phyloP scores from a whole-genome alignment of 1,139 yeast species.

The Kurtzmaniella quercitrusa region DNA sequence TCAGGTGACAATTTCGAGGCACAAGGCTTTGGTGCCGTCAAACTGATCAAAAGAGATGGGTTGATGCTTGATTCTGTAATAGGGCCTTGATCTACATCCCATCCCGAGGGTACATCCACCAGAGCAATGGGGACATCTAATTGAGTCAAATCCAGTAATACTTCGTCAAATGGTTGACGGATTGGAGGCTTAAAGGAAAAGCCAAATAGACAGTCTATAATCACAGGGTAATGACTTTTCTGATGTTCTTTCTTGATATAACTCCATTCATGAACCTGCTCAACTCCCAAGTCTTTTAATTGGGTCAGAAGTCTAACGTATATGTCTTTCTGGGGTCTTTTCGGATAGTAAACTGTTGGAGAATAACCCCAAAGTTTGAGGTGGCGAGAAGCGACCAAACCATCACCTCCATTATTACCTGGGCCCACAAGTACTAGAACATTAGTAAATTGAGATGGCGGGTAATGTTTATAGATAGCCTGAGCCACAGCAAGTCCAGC shows the following conservation, averaged over 20 bases:
- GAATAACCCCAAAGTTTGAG: conserved; percentile 68
- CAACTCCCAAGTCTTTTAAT: conserved; percentile 51
- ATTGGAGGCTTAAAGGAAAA: conserved; percentile 90
- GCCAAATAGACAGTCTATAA: conserved; percentile 87
- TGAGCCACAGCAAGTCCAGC: conserved; percentile 96
- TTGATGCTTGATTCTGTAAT: conserved; percentile 31
- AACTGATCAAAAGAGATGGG: conserved; percentile 70
- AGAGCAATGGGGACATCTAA: conserved; percentile 60
- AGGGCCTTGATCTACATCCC: conserved; percentile 95
- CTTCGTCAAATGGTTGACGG: conserved; percentile 68
- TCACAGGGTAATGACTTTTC: conserved; percentile 17
- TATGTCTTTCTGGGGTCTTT: conserved; percentile 44
- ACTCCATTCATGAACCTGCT: conserved; percentile 25
- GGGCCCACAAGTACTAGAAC: conserved; percentile 85
- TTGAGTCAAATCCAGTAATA: conserved; percentile 44
- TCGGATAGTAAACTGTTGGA: conserved; percentile 71
- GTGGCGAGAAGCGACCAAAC: conserved; percentile 93
- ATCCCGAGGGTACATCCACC: conserved; percentile 91
- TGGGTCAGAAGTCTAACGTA: conserved; percentile 53
- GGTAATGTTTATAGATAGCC: conserved; percentile 64
- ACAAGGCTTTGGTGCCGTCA: conserved; percentile 95
- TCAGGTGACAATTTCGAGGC: conserved; percentile 42
- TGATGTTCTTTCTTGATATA: conserved; percentile 1
- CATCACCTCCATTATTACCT: conserved; percentile 97
- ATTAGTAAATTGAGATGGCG: conserved; percentile 40